Base-by-base conservation (phyloP, 306 rosid species). In the Hippophae rhamnoides region DNA sequence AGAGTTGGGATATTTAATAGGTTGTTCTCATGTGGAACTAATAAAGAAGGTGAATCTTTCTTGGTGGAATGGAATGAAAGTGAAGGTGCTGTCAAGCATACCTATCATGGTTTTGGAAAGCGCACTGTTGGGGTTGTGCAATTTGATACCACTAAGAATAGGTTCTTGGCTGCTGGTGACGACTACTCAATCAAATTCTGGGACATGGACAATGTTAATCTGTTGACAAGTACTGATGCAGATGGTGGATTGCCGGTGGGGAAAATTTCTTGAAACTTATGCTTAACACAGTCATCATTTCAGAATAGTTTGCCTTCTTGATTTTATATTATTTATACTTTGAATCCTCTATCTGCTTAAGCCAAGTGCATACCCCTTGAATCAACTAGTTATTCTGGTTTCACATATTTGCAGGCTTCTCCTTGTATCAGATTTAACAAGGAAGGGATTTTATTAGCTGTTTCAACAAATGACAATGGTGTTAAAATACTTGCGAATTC, bases 11-110 rank as follows among this genome's bases (percentile, higher is more conserved):
- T 68, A 62, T 50, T 72, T 66, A 51, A 46, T 68, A 93, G 99
- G 81, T 72, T 93, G 74, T 89, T 93, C 76, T 93, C 99, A 10
- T 93, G 97, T 52, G 99, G 99, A 70, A 80, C 99, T 58, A 93
- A 84, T 66, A 93, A 89, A 81, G 97, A 93, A 82, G 99, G 99
- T 56, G 99, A 93, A 46, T 93, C 99, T 18, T 82, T 60, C 83
- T 74, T 93, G 60, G 99, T 93, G 69, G 99, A 93, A 72, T 93
- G 99, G 99, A 93, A 93, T 77, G 99, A 93, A 81, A 93, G 97
- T 72, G 99, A 93, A 79, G 99, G 99, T 68, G 97, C 99, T 45
- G 99, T 93, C 23, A 93, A 84, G 79, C 90, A 94, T 41, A 66
- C 89, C 23, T 93, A 78, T 66, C 81, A 86, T 67, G 99, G 99